phyloP scores from a whole-genome alignment of 2,329 filamentous ascomycete species.

The Parastagonospora avenae region DNA sequence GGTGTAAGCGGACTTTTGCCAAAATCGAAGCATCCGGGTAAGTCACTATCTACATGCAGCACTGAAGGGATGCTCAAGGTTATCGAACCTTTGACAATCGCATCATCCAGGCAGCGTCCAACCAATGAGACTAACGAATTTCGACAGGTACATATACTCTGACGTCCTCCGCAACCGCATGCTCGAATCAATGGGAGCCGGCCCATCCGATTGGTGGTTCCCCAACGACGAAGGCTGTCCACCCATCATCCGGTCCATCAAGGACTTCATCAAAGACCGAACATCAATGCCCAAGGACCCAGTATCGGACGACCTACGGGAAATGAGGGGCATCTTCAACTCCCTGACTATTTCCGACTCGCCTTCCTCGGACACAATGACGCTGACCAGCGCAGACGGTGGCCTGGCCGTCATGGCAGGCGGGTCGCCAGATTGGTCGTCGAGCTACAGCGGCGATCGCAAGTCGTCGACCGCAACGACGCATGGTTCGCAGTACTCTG shows the following conservation, averaged over 20 bases:
- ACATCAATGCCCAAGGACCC: constrained; percentile 58
- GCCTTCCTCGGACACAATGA: constrained; percentile 34
- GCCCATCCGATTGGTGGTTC: constrained; percentile 85
- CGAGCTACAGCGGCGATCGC: constrained; percentile 24
- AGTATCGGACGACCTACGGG: constrained; percentile 68
- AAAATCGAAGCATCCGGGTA: constrained; percentile 79
- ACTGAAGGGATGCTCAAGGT: neutral
- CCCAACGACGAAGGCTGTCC: constrained; percentile 79
- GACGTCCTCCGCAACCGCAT: constrained; percentile 74
- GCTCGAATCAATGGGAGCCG: constrained; percentile 74
- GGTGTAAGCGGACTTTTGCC: constrained; percentile 80
- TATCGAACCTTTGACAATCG: neutral
- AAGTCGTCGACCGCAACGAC: constrained; percentile 23
- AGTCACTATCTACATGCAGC: constrained; percentile 40
- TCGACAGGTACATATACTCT: constrained; percentile 78
- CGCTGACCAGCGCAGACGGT: constrained; percentile 32
- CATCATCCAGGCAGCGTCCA: neutral
- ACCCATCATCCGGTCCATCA: constrained; percentile 74
- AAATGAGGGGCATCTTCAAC: constrained; percentile 72
- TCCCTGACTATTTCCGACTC: constrained; percentile 46
- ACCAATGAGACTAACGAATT: constrained; percentile 9
- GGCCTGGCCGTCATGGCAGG: constrained; percentile 17
- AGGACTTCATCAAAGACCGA: constrained; percentile 80
- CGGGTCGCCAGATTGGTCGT: constrained; percentile 31
- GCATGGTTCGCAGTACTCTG: constrained; percentile 21